Evolutionary conservation across 129 eudicot genomes (phyloP), one percentile per base, ranked within the genome.

Genomic region (Pittosporum tobira): DNA sequence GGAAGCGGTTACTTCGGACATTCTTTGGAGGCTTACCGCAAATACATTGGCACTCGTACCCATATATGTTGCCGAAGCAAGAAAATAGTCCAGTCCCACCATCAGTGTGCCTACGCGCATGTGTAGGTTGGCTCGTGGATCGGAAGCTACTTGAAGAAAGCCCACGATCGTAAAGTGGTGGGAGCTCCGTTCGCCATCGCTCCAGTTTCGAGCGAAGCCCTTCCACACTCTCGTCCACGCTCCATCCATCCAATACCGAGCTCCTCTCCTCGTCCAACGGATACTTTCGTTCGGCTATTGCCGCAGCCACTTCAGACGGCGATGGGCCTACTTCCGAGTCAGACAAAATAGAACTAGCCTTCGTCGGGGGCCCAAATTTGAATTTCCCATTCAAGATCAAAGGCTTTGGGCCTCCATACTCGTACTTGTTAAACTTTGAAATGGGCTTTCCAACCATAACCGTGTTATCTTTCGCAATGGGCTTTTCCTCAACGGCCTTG

Each of bases 191-290:
- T 53, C 94, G 49, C 94, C 94, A 84, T 67, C 94, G 68, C 67
- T 80, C 87, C 0, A 84, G 80, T 76, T 84, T 84, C 3, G 94
- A 64, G 30, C 70, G 69, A 3, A 84, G 68, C 38, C 94, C 94
- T 63, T 84, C 94, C 2, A 69, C 83, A 29, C 87, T 84, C 21
- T 75, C 87, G 13, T 80, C 77, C 49, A 71, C 6, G 34, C 87
- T 84, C 94, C 94, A 80, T 19, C 83, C 94, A 28, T 84, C 87
- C 77, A 84, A 58, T 15, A 84, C 72, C 0, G 87, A 84, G 74
- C 94, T 84, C 42, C 68, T 44, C 1, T 71, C 73, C 27, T 84
- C 93, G 3, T 79, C 84, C 13, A 75, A 18, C 5, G 81, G 79
- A 59, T 82, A 82, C 47, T 58, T 70, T 48, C 40, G 67, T 52